phyloP scores from a whole-genome alignment of 768 basidiomycete species.

The Xanthoconium purpureum region DNA sequence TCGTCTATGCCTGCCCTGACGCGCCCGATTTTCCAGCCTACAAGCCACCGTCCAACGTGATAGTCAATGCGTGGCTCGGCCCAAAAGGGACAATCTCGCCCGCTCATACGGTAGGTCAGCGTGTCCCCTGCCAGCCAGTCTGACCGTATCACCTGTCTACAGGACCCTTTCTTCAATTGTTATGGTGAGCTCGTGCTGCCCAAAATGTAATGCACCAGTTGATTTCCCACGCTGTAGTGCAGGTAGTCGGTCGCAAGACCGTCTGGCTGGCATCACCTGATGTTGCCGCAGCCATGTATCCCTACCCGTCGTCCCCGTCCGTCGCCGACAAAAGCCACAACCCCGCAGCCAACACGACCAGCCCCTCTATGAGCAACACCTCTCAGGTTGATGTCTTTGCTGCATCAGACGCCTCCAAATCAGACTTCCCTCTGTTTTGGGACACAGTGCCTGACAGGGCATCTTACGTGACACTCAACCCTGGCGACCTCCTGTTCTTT shows the following conservation, averaged over 20 bases:
- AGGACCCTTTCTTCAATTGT: constrained; percentile 94
- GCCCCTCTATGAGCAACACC: constrained; percentile 72
- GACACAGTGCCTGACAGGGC: constrained; percentile 56
- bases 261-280: constrained; percentile 88
- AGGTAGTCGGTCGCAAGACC: constrained; percentile 85
- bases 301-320: constrained; percentile 30
- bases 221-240: constrained; percentile 47
- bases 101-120: constrained; percentile 73
- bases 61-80: constrained; percentile 82
- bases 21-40: constrained; percentile 50
- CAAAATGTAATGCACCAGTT: background rate
- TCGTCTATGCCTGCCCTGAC: constrained; percentile 66
- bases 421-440: constrained; percentile 51
- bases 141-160: constrained; percentile 6
- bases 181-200: constrained; percentile 54
- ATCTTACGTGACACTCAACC: constrained; percentile 57
- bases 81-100: constrained; percentile 78
- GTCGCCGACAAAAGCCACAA: constrained; percentile 28
- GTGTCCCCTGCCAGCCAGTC: constrained; percentile 7
- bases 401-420: constrained; percentile 15
- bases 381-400: constrained; percentile 78
- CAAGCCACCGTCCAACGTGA: constrained; percentile 58
- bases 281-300: constrained; percentile 56
- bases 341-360: constrained; percentile 38
- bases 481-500: constrained; percentile 86